Evolutionary conservation across 352 stramenopile genomes (phyloP).

Genomic region (Pythium dissimile): DNA sequence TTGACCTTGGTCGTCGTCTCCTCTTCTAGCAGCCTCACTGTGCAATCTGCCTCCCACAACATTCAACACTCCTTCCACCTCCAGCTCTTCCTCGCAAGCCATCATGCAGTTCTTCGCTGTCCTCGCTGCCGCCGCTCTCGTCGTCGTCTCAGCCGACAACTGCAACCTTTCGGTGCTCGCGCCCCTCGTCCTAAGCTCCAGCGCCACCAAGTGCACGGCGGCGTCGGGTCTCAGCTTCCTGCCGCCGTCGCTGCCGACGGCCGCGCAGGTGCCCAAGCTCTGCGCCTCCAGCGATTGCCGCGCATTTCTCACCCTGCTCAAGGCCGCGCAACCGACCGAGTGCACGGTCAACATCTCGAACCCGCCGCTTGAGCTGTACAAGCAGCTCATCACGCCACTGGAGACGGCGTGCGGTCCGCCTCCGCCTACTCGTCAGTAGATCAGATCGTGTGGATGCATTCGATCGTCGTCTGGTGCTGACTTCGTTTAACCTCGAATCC

Average conservation of each 20-base stretch:
- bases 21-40: too few species aligned
- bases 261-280: slow-evolving; percentile 4
- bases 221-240: background rate
- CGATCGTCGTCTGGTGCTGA: too few species aligned
- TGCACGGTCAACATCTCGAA: slow-evolving; percentile 4
- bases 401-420: background rate
- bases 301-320: background rate
- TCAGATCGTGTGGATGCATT: too few species aligned
- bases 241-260: background rate
- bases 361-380: background rate
- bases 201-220: background rate
- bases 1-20: too few species aligned
- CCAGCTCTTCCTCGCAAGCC: background rate
- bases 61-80: background rate
- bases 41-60: slow-evolving; percentile 2
- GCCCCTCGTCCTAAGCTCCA: background rate
- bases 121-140: background rate
- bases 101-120: slow-evolving; percentile 6
- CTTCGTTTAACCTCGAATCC: too few species aligned
- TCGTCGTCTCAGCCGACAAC: background rate
- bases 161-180: background rate
- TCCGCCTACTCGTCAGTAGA: too few species aligned
- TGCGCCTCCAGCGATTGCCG: background rate
- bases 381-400: background rate
- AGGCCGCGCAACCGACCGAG: slow-evolving; percentile 1